Conservation (phyloP, 257 asterid genomes). For the Verbena officinalis region DNA sequence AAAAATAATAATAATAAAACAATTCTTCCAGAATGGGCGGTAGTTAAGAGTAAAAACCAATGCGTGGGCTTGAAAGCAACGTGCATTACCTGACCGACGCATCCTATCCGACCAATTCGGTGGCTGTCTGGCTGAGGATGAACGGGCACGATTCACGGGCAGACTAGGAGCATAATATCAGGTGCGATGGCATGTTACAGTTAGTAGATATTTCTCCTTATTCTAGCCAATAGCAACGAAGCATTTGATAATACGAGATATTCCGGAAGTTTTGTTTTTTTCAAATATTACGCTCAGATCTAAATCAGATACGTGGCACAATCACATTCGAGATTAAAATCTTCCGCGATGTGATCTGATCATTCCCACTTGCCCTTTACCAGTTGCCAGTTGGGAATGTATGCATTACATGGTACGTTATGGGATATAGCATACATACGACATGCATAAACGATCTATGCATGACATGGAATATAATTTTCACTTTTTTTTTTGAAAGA, state of each 20-base stretch:
- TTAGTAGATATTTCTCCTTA: constrained; percentile 26
- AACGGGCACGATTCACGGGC: constrained; percentile 30
- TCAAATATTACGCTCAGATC: too few species aligned
- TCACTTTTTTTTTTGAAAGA: too few species aligned
- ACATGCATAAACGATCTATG: background rate
- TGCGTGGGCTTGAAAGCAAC: too few species aligned
- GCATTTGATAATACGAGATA: constrained; percentile 34
- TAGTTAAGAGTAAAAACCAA: too few species aligned
- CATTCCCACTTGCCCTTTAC: constrained; percentile 38
- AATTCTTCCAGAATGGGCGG: too few species aligned
- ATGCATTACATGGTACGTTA: constrained; percentile 9
- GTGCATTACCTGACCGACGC: constrained; percentile 25
- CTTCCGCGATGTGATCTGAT: constrained; percentile 23
- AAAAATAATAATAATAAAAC: too few species aligned
- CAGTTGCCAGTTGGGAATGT: background rate
- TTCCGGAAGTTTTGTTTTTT: background rate
- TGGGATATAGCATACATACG: too few species aligned
- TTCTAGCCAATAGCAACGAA: constrained; percentile 37
- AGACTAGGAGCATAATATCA: constrained; percentile 5
- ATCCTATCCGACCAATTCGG: constrained; percentile 3
- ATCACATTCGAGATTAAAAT: constrained; percentile 41
- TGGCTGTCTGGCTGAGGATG: constrained; percentile 35
- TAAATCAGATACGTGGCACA: constrained; percentile 47
- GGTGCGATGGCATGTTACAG: constrained; percentile 21
- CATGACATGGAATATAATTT: too few species aligned